Evolutionary conservation across 2,329 filamentous ascomycete genomes (phyloP), one percentile per base, ranked within the genome.

Genomic region (Periconia macrospinosa): DNA sequence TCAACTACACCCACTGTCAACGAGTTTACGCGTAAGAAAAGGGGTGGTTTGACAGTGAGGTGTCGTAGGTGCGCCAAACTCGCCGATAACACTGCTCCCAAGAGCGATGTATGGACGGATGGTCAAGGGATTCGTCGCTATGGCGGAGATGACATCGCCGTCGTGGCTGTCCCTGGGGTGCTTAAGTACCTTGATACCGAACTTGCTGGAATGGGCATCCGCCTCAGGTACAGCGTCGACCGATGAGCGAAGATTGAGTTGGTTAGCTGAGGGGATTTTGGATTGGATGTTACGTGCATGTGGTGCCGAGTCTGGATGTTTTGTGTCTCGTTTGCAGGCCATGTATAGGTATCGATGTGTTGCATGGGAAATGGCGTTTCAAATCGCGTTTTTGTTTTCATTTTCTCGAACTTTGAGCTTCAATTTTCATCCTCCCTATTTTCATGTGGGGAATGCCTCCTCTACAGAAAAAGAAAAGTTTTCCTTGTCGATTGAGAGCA

Each of bases 181-280:
- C 78, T 99, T 73, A 91, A 90, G 76, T 97, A 89, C 78, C 77
- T 99, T 61, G 94, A 99, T 76, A 92, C 96, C 18, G 94, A 99
- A 76, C 79, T 99, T 65, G 91, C 92, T 35, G 92, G 92, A 52
- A 99, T 99, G 94, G 94, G 94, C 49, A 88, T 99, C 50, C 89
- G 92, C 77, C 85, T 99, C 77, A 96, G 91, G 81, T 97, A 96
- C 72, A 88, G 88, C 73, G 89, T 97, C 43, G 79, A 80, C 44
- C 79, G 78, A 41, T 80, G 58, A 60, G 6, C 15, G 15, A 14
- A 8, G 11, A n/a, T 3, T 37, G 33, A 37, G 33, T 37, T 37
- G 11, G 15, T 37, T 13, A n/a, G 23, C 23, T 27, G 3, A 8
- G 8, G 23, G 5, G 8, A 27, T 27, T 37, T 6, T 13, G 33